Evolutionary conservation across 257 asterid genomes (phyloP), one percentile per base, ranked within the genome.

Genomic region (Mitragyna speciosa): DNA sequence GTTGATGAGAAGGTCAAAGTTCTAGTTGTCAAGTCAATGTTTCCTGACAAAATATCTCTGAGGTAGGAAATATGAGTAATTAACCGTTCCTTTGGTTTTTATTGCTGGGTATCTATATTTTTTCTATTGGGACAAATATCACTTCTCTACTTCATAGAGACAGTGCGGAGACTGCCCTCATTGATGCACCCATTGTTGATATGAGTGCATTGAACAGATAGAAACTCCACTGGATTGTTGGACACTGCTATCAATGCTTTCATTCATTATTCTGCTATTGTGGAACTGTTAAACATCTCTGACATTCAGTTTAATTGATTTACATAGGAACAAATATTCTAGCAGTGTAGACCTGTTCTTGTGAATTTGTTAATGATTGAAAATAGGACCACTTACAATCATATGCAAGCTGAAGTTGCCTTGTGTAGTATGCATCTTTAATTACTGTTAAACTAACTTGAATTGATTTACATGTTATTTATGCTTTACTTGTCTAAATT

Each of bases 1-100:
- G 89, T 93, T 78, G 96, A 85, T 84, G 97, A 96, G 73, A 87
- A 82, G 86, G 97, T 96, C 77, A 93, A 94, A 85, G 98, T 87
- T 83, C 89, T 96, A 54, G 97, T 96, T 30, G 84, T 90, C 80
- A 92, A 91, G 87, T 89, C 97, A 1, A 83, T 82, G 88, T 87
- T 94, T 82, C 96, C 95, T 24, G 96, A 84, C 78, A 93, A 94
- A 84, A 96, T 96, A 79, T 86, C 97, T 75, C 87, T 96, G 82
- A 96, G 98, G 98, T 96, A 87, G 63, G 84, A 84, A 31, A 73
- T 61, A 43, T 15, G 11, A 20, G 36, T 28, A 70, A 28, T 67
- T 80, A 2, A 24, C 76, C 9, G 28, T 28, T 66, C 17, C 61
- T 33, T 58, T 15, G 43, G 19, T 65, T 76, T 31, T 77, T 49